A percentile compares a stretch with the other conserved stretches of the same genome.
phyloP scores from a whole-genome alignment of 1,284 basidiomycete species.

The Apiotrichum siamense region DNA sequence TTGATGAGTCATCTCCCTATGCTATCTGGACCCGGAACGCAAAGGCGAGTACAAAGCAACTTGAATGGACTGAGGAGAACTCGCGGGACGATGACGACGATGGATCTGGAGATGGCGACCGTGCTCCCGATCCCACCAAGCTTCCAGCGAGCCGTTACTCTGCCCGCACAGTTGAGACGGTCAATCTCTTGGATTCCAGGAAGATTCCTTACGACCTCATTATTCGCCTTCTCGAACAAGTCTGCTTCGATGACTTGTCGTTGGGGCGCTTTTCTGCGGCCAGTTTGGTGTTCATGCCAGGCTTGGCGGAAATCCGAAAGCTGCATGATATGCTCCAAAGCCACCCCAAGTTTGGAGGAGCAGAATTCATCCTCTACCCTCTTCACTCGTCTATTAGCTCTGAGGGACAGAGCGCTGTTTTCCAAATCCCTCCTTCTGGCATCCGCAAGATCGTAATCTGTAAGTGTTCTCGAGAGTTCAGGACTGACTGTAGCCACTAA shows the following conservation, averaged over 20 bases:
- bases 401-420: slow-evolving; percentile 84
- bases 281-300: slow-evolving; percentile 89
- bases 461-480: slow-evolving; percentile 36
- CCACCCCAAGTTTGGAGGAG: slow-evolving; percentile 67
- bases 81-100: slow-evolving; percentile 57
- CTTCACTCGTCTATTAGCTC: slow-evolving; percentile 90
- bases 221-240: slow-evolving; percentile 70
- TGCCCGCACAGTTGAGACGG: slow-evolving; percentile 69
- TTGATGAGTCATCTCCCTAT: slow-evolving; percentile 79
- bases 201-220: slow-evolving; percentile 87
- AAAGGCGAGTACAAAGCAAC: slow-evolving; percentile 41
- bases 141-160: slow-evolving; percentile 51
- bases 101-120: slow-evolving; percentile 40
- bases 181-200: slow-evolving; percentile 84
- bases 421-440: slow-evolving; percentile 73
- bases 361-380: slow-evolving; percentile 72
- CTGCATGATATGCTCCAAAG: slow-evolving; percentile 74
- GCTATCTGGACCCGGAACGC: slow-evolving; percentile 57
- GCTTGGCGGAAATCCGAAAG: slow-evolving; percentile 80
- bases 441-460: slow-evolving; percentile 84
- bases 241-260: slow-evolving; percentile 66
- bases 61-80: slow-evolving; percentile 70
- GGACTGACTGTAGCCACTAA: slow-evolving; percentile 56
- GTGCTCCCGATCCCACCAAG: slow-evolving; percentile 35
- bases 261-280: slow-evolving; percentile 63